These are phyloP conservation scores for Trichomonas vaginalis DNA, from an alignment of 208 protist species.

Conservation along the genomic window DNA sequence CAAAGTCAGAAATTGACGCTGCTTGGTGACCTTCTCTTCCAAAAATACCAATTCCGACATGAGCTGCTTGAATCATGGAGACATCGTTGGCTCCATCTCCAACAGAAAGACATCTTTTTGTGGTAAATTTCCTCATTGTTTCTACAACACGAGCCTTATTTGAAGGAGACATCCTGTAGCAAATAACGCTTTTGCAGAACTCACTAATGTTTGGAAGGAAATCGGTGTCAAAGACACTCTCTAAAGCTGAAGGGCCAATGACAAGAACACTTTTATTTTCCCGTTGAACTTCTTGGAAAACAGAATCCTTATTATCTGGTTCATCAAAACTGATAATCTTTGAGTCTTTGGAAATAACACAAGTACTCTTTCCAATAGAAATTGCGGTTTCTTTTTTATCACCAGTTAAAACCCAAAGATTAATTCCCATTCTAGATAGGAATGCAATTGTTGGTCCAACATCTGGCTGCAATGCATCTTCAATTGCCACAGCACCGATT, in stretches of 20 bases:
- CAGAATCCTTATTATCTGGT: not conserved
- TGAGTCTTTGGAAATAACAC: slow-evolving; percentile 21
- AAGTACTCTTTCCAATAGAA: slow-evolving; percentile 29
- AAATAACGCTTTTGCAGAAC: not conserved
- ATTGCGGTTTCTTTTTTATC: slow-evolving; percentile 68
- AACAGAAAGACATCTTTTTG: slow-evolving; percentile 56
- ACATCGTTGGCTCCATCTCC: slow-evolving; percentile 96
- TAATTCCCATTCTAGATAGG: slow-evolving; percentile 51
- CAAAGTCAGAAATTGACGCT: slow-evolving; percentile 88
- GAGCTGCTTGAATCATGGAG: slow-evolving; percentile 70
- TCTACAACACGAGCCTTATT: slow-evolving; percentile 55
- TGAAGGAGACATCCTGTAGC: not conserved
- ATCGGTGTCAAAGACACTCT: slow-evolving; percentile 13
- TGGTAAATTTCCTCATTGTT: slow-evolving; percentile 35
- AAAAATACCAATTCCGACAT: slow-evolving; percentile 68
- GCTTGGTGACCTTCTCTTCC: slow-evolving; percentile 88
- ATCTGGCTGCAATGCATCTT: slow-evolving; percentile 69
- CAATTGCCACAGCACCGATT: slow-evolving; percentile 28
- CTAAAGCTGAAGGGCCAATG: not conserved
- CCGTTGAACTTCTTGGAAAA: not conserved
- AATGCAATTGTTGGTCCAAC: slow-evolving; percentile 53
- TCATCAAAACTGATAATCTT: not conserved
- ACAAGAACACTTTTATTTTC: not conserved
- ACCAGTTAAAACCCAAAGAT: slow-evolving; percentile 90
- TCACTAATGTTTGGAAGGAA: not conserved